phyloP scores from a whole-genome alignment of 2,329 filamentous ascomycete species.

The Cryphonectria naterciae region DNA sequence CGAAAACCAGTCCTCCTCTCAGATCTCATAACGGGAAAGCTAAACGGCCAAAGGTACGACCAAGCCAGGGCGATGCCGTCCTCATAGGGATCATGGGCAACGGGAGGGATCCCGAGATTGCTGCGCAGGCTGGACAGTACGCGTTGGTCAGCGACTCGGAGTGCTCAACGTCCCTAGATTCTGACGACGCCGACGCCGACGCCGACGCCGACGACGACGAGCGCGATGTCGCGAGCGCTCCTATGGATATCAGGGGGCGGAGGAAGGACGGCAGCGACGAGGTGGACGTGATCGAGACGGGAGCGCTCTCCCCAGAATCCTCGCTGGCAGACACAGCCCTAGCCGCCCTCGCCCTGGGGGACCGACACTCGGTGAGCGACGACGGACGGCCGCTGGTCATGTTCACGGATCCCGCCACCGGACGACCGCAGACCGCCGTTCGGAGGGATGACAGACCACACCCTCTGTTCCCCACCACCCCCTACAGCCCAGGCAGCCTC shows the following conservation, averaged over 20 bases:
- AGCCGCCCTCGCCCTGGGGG: conserved; percentile 31
- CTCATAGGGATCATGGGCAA: conserved; percentile 67
- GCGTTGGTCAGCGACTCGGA: conserved; percentile 51
- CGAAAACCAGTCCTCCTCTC: conserved; percentile 48
- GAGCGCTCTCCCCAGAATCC: conserved; percentile 33
- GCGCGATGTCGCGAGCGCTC: conserved; percentile 25
- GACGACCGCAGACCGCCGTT: conserved; percentile 18
- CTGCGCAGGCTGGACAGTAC: conserved; percentile 56
- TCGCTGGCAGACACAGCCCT: conserved; percentile 39
- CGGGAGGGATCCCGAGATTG: conserved; percentile 68
- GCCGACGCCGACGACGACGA: conserved; percentile 22
- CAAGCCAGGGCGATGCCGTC: conserved; percentile 67
- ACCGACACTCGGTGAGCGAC: conserved; percentile 27
- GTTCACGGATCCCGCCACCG: conserved; percentile 28
- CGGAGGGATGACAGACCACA: conserved; percentile 26
- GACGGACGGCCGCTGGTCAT: conserved; percentile 33
- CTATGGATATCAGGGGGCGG: conserved; percentile 33
- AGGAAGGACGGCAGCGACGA: background rate
- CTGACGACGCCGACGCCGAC: conserved; percentile 19
- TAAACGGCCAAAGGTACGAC: conserved; percentile 58
- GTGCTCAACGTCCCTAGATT: conserved; percentile 23
- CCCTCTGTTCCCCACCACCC: conserved; percentile 16
- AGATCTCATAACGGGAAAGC: conserved; percentile 49
- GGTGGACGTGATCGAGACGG: background rate
- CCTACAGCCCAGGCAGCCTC: conserved; percentile 22